Percentiles rank a stretch among this genome's conserved stretches.
Evolutionary conservation across 2,329 filamentous ascomycete species (phyloP).

Genomic region (Xylariaceae sp.): DNA sequence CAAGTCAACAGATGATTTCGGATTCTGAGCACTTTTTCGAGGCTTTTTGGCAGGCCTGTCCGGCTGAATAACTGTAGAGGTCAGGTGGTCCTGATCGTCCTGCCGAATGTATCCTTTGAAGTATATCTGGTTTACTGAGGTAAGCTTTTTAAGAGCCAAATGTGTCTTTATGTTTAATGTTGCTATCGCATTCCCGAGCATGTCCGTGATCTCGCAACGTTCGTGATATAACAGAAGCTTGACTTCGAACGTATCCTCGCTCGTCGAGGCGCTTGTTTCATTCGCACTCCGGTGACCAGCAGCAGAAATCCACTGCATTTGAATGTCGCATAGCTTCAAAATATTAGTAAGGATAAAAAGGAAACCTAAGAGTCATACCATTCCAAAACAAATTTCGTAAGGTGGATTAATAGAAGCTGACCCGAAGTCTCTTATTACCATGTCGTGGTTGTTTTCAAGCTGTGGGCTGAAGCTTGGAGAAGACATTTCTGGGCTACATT

Average conservation of each 20-base stretch:
- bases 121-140: not conserved
- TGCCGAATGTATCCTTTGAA: slow-evolving; percentile 1
- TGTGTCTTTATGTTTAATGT: slow-evolving; percentile 5
- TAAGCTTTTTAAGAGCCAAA: slow-evolving; percentile 1
- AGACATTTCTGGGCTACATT: no score
- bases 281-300: not conserved
- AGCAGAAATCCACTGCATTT: slow-evolving; percentile 3
- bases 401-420: not conserved
- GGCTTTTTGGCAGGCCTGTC: not conserved
- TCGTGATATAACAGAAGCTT: not conserved
- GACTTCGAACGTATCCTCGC: not conserved
- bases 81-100: not conserved
- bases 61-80: no score
- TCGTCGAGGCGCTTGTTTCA: not conserved
- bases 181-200: not conserved
- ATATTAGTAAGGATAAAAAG: not conserved
- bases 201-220: slow-evolving; percentile 2
- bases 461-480: no score
- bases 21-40: not conserved
- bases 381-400: slow-evolving; percentile 18
- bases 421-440: not conserved
- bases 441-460: no score
- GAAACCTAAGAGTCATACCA: slow-evolving; percentile 7
- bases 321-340: slow-evolving; percentile 8
- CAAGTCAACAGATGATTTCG: slow-evolving; percentile 2